Evolutionary conservation across 169 alveolate species (phyloP), one percentile per base, ranked within the genome.

Genomic region (Plasmodium fragile): DNA sequence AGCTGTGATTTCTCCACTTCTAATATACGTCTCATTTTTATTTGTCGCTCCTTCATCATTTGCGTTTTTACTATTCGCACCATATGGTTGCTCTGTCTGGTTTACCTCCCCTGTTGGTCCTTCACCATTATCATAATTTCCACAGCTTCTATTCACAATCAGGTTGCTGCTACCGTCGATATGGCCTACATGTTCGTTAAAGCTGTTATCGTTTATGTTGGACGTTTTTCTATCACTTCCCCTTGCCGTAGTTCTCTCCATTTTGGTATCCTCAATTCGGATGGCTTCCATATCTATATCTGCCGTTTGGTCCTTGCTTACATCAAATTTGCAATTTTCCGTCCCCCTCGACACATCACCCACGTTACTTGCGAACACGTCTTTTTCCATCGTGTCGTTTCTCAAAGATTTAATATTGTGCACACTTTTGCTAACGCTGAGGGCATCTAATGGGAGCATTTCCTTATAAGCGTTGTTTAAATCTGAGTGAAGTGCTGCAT

Each of bases 1-100:
- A n/a, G 92, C 83, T 11, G 93, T 72, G 28, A 95, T 72, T 41
- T 94, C 96, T 65, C 96, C 96, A 8, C 96, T 93, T 52, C 55
- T 34, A 10, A 95, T 65, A 8, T 49, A 77, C 6, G 93, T 87
- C 81, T 87, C 93, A 43, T 87, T 78, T 11, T 77, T 77, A 28
- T 69, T 25, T 16, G 22, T 18, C 4, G 7, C 22, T 16, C 32
- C 45, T 4, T 1, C 11, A 18, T 85, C 65, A 25, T 82, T 52
- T 16, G 18, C 34, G n/a, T 85, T 69, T 13, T 52, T 82, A 10
- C 32, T 65, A 8, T n/a, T 34, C 4, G 65, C 34, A 34, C n/a
- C 22, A 30, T 28, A 6, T 45, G 25, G 10, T 8, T 87, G 82
- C 25, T 78, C 71, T 6, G 69, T 55, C 43, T 41, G 30, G 4